Percentiles rank a stretch among this genome's conserved stretches.
These are phyloP conservation scores for Papilionanthe hybrid DNA, from an alignment of 116 monocot genomes.

Conservation along the genomic window DNA sequence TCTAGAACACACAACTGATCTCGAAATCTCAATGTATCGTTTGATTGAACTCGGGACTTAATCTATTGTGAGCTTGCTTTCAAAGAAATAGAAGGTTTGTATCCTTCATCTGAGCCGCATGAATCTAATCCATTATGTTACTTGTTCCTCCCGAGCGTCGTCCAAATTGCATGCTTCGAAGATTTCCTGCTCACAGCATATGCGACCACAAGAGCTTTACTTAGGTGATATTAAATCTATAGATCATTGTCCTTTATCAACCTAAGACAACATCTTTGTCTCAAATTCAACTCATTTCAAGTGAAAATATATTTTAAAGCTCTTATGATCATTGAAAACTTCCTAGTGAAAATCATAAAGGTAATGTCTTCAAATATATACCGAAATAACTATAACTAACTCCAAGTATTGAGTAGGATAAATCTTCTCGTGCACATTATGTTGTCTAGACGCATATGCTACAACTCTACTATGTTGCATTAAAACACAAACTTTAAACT, in stretches of 20 bases:
- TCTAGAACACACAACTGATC: no score
- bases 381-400: background rate
- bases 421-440: background rate
- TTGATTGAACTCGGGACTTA: no score
- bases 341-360: background rate
- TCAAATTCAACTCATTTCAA: background rate
- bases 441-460: background rate
- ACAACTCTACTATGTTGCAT: background rate
- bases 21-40: no score
- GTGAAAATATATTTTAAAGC: background rate
- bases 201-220: background rate
- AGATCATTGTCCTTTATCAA: background rate
- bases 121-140: no score
- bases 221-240: background rate
- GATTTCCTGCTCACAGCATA: background rate
- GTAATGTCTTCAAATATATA: background rate
- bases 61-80: no score
- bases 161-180: no score
- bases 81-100: no score
- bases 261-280: background rate
- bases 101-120: no score
- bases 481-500: background rate
- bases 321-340: background rate
- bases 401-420: background rate
- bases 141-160: no score